phyloP scores from a whole-genome alignment of 2,329 filamentous ascomycete species.

The Didymella exigua region DNA sequence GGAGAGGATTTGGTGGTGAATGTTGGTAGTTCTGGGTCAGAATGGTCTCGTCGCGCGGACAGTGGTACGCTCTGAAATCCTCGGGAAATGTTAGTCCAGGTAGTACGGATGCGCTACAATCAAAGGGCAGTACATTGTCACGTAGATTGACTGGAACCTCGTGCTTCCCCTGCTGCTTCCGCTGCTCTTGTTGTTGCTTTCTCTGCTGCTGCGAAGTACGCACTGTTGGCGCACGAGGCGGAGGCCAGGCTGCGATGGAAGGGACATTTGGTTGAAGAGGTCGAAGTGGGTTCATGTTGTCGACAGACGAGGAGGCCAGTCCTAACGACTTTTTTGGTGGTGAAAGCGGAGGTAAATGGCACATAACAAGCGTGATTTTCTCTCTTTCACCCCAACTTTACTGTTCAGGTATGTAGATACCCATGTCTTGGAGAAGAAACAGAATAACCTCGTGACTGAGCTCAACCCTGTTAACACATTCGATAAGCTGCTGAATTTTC shows the following conservation, averaged over 20 bases:
- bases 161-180: background rate
- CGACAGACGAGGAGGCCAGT: background rate
- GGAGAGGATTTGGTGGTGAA: slow-evolving; percentile 37
- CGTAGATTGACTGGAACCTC: background rate
- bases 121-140: background rate
- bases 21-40: slow-evolving; percentile 42
- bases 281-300: background rate
- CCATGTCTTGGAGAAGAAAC: slow-evolving; percentile 19
- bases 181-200: background rate
- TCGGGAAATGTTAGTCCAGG: slow-evolving; percentile 26
- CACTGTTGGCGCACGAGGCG: background rate
- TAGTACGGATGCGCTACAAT: slow-evolving; percentile 56
- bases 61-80: background rate
- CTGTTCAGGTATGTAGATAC: background rate
- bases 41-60: slow-evolving; percentile 1
- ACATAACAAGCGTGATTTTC: slow-evolving; percentile 78
- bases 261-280: background rate
- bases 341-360: slow-evolving; percentile 77
- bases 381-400: slow-evolving; percentile 71
- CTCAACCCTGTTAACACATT: background rate
- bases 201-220: background rate
- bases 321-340: background rate
- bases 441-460: slow-evolving; percentile 22
- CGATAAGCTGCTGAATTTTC: slow-evolving; percentile 19
- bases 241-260: background rate